phyloP scores from a whole-genome alignment of 202 grass and related monocot genomes.

The Setaria viridis region DNA sequence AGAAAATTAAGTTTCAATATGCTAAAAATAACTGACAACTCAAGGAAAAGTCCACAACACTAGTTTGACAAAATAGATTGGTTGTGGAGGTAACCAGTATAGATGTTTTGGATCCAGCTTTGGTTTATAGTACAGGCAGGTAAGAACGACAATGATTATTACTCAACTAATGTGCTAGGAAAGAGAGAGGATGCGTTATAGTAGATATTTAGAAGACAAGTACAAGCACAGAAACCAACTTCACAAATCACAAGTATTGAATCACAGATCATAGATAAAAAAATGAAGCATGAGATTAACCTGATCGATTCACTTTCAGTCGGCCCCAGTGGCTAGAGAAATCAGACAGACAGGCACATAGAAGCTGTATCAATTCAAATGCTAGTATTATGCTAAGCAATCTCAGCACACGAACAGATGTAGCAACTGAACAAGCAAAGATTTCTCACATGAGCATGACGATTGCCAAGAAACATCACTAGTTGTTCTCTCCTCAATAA shows the following conservation, averaged over 20 bases:
- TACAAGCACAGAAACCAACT: neutral
- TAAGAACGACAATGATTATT: neutral
- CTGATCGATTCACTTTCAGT: neutral
- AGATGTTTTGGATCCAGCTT: too few relatives aligned
- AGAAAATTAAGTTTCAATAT: neutral
- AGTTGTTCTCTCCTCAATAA: neutral
- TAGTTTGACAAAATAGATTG: neutral
- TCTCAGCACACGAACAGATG: neutral
- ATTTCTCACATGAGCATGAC: neutral
- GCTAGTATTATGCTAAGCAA: neutral
- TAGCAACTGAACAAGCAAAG: neutral
- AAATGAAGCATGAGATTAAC: neutral
- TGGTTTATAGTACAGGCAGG: neutral
- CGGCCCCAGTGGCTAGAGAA: neutral
- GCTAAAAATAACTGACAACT: neutral
- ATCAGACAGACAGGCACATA: neutral
- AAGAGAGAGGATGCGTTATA: neutral
- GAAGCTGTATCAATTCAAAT: neutral
- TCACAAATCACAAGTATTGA: neutral
- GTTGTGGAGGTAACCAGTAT: neutral
- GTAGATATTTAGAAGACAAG: too few relatives aligned
- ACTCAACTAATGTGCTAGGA: neutral
- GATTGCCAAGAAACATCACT: neutral
- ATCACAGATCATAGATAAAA: neutral
- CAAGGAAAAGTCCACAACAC: conserved; percentile 7